Conservation (phyloP, 345 rosid genomes). For the Boechera divaricarpa region DNA sequence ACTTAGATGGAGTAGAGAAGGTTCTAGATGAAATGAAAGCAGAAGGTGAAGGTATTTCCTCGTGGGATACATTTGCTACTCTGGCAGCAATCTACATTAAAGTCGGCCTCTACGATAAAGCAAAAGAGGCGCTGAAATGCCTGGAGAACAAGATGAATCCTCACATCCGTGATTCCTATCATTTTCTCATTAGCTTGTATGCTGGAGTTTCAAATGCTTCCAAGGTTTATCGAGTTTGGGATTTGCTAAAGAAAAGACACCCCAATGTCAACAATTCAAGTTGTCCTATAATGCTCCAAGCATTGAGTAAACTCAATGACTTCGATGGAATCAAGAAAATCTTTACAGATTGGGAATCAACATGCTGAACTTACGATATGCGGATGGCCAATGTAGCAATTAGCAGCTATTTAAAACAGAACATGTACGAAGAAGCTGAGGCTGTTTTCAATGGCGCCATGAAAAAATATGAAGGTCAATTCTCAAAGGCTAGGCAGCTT, state of each 20-base stretch:
- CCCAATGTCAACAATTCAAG: slow-evolving; percentile 12
- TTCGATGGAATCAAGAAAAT: slow-evolving; percentile 53
- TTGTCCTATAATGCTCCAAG: slow-evolving; percentile 51
- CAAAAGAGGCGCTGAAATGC: slow-evolving; percentile 62
- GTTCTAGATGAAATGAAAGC: slow-evolving; percentile 53
- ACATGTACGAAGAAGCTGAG: slow-evolving; percentile 63
- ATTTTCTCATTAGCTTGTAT: slow-evolving; percentile 68
- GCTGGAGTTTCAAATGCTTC: slow-evolving; percentile 51
- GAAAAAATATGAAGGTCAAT: slow-evolving; percentile 45
- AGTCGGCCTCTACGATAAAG: slow-evolving; percentile 61
- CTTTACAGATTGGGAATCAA: slow-evolving; percentile 69
- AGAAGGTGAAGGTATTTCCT: slow-evolving; percentile 31
- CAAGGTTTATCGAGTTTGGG: slow-evolving; percentile 72
- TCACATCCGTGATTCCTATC: slow-evolving; percentile 49
- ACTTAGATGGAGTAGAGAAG: slow-evolving; percentile 47
- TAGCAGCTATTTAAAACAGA: slow-evolving; percentile 54
- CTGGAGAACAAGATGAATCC: slow-evolving; percentile 53
- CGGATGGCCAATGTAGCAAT: slow-evolving; percentile 59
- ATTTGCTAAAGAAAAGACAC: slow-evolving; percentile 52
- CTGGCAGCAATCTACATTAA: slow-evolving; percentile 62
- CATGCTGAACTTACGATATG: slow-evolving; percentile 57
- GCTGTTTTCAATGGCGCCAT: slow-evolving; percentile 49
- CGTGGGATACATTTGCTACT: slow-evolving; percentile 59
- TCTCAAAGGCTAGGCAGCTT: slow-evolving; percentile 55
- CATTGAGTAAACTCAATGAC: slow-evolving; percentile 60